A percentile compares a stretch with the other conserved stretches of the same genome.
phyloP scores from a whole-genome alignment of 768 basidiomycete genomes.

The Cyclocybe cylindracea region DNA sequence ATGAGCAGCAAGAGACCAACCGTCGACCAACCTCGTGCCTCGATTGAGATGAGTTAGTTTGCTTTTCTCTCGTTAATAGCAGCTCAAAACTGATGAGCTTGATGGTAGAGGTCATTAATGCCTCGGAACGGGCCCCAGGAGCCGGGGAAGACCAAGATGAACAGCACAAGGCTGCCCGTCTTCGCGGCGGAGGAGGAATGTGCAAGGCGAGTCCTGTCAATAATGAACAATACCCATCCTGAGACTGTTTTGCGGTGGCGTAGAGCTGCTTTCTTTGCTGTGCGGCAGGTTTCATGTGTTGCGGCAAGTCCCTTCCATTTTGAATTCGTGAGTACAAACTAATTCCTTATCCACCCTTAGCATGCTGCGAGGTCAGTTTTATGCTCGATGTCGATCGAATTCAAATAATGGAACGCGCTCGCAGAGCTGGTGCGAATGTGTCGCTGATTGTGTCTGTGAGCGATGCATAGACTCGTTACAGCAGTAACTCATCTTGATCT shows the following conservation, averaged over 20 bases:
- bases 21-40: background rate
- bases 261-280: constrained; percentile 11
- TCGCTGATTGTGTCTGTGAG: constrained; percentile 14
- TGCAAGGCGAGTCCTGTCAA: background rate
- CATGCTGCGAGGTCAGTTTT: constrained; percentile 13
- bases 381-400: background rate
- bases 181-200: constrained; percentile 3
- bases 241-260: background rate
- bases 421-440: constrained; percentile 14
- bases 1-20: background rate
- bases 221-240: no score
- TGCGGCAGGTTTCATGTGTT: constrained; percentile 11
- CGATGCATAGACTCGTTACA: background rate
- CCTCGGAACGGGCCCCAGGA: background rate
- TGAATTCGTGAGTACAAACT: background rate
- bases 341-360: background rate
- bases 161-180: background rate
- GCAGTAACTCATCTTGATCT: background rate
- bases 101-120: constrained; percentile 1
- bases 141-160: background rate
- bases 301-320: constrained; percentile 4
- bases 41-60: constrained; percentile 7
- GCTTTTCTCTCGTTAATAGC: background rate
- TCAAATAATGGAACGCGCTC: background rate
- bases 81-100: no score